Evolutionary conservation across 129 eudicot species (phyloP).

Genomic region (Helianthus tuberosus): DNA sequence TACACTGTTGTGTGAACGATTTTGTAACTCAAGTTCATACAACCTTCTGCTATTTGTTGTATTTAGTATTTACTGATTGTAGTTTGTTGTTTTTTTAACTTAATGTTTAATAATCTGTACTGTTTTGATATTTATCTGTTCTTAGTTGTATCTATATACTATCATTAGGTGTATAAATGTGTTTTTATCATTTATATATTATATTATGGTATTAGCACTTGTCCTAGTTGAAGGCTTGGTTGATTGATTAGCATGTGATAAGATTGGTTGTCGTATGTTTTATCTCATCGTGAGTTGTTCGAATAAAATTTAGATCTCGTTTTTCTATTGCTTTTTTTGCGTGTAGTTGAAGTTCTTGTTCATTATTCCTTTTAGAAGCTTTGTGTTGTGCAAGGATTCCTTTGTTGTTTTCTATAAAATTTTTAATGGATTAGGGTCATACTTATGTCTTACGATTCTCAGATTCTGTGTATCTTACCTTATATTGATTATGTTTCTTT

Average conservation of each 20-base stretch:
- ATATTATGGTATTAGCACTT: not conserved
- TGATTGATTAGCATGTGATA: not conserved
- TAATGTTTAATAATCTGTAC: not conserved
- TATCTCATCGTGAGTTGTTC: not conserved
- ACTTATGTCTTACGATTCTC: not conserved
- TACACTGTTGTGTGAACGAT: not conserved
- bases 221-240: not conserved
- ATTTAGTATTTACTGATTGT: not conserved
- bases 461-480: too few relatives aligned
- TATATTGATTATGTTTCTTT: slow-evolving; percentile 10
- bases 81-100: slow-evolving; percentile 1
- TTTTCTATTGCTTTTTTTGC: not conserved
- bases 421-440: not conserved
- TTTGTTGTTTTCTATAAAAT: not conserved
- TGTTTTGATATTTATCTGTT: not conserved
- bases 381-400: not conserved
- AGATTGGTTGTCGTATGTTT: not conserved
- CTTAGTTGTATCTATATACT: too few relatives aligned
- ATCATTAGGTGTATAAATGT: not conserved
- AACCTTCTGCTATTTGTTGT: not conserved
- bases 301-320: not conserved
- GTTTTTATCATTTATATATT: not conserved
- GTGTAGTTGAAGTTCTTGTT: not conserved
- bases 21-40: not conserved
- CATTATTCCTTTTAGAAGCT: not conserved